Evolutionary conservation across 805 yeast genomes (phyloP).

Genomic region (Hanseniaspora lindneri): DNA sequence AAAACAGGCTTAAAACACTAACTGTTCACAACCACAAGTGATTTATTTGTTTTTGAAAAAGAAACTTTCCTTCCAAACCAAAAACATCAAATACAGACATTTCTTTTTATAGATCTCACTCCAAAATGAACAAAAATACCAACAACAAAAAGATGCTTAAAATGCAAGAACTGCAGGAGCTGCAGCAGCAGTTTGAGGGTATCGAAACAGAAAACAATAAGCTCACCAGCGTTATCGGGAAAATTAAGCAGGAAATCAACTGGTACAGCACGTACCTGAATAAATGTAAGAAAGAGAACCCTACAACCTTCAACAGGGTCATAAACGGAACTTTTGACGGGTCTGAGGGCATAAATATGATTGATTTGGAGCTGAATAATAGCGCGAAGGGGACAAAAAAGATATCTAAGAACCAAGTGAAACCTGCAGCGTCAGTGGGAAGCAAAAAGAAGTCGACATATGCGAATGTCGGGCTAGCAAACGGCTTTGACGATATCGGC

Average conservation of each 20-base stretch:
- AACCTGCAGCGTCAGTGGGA: neutral
- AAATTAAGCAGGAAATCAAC: constrained; percentile 22
- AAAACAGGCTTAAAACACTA: too few relatives aligned
- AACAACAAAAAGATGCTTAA: constrained; percentile 19
- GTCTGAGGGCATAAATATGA: constrained; percentile 14
- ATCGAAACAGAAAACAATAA: constrained; percentile 24
- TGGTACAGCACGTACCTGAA: constrained; percentile 19
- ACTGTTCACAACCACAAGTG: too few relatives aligned
- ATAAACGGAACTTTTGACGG: constrained; percentile 11
- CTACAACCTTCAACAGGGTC: constrained; percentile 10
- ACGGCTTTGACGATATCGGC: constrained; percentile 14
- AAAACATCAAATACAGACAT: too few relatives aligned
- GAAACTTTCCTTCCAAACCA: too few relatives aligned
- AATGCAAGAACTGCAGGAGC: constrained; percentile 17
- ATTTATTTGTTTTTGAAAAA: too few relatives aligned
- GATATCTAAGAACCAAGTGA: constrained; percentile 1
- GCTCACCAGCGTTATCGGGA: constrained; percentile 21
- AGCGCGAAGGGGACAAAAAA: neutral
- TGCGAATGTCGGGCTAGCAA: constrained; percentile 2
- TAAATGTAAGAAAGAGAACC: constrained; percentile 13
- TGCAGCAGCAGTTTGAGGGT: constrained; percentile 22
- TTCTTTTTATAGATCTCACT: too few relatives aligned
- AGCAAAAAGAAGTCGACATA: neutral
- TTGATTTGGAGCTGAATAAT: constrained; percentile 9
- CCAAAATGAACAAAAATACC: neutral